Evolutionary conservation across 768 basidiomycete genomes (phyloP).

Genomic region (Tubosaeta sp.): DNA sequence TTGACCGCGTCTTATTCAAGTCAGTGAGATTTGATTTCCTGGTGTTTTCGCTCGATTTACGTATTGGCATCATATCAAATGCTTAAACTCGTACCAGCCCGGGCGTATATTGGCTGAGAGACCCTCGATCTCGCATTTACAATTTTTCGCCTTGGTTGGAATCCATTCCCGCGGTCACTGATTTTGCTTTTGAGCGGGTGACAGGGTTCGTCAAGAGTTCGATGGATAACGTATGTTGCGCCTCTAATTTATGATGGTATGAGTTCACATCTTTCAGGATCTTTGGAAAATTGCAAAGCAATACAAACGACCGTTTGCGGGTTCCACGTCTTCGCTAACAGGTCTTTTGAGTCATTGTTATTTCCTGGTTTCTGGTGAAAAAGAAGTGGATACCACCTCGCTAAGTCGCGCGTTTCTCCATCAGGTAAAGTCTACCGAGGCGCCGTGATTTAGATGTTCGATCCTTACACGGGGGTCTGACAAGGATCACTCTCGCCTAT

Average conservation of each 20-base stretch:
- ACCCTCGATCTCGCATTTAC: slow-evolving; percentile 80
- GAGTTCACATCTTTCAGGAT: slow-evolving; percentile 42
- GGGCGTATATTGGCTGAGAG: slow-evolving; percentile 84
- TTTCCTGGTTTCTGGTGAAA: slow-evolving; percentile 75
- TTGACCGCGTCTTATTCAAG: slow-evolving; percentile 76
- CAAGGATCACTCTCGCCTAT: not conserved
- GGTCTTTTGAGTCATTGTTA: slow-evolving; percentile 85
- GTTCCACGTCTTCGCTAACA: slow-evolving; percentile 88
- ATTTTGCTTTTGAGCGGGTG: slow-evolving; percentile 83
- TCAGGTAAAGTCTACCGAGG: slow-evolving; percentile 44
- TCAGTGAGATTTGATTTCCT: slow-evolving; percentile 30
- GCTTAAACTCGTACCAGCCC: slow-evolving; percentile 45
- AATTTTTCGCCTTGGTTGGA: slow-evolving; percentile 77
- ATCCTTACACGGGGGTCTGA: not conserved
- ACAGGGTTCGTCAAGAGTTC: slow-evolving; percentile 76
- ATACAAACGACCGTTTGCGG: slow-evolving; percentile 62
- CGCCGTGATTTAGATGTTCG: not conserved
- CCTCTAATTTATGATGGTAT: not conserved
- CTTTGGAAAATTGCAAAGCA: slow-evolving; percentile 55
- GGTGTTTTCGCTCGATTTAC: not conserved
- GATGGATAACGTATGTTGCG: slow-evolving; percentile 55
- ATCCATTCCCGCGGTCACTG: slow-evolving; percentile 66
- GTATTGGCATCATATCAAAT: not conserved
- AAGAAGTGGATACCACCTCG: slow-evolving; percentile 53
- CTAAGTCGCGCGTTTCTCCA: slow-evolving; percentile 57